Evolutionary conservation across 2,329 filamentous ascomycete genomes (phyloP).

Genomic region (Aspergillus puulaauensis): DNA sequence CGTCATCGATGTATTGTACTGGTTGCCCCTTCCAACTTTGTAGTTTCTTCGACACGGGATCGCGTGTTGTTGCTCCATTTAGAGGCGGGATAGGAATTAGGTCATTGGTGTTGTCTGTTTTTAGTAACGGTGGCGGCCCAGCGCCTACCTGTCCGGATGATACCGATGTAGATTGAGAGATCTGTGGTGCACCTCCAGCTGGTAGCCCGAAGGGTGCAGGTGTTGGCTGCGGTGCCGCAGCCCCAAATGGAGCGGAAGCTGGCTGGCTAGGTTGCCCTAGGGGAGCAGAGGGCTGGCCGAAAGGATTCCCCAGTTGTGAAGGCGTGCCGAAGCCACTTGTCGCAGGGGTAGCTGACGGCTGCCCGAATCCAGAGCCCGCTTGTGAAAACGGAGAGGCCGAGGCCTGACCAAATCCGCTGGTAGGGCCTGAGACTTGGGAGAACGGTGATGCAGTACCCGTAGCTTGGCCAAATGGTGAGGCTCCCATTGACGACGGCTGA

Average conservation of each 20-base stretch:
- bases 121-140: constrained; percentile 29
- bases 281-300: constrained; percentile 24
- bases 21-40: constrained; percentile 63
- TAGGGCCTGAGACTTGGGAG: constrained; percentile 37
- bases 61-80: constrained; percentile 35
- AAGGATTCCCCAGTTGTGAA: constrained; percentile 24
- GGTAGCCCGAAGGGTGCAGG: constrained; percentile 32
- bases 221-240: constrained; percentile 32
- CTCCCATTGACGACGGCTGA: constrained; percentile 23
- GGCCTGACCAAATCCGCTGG: constrained; percentile 28
- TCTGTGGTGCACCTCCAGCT: constrained; percentile 28
- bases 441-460: constrained; percentile 41
- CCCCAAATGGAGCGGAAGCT: constrained; percentile 30
- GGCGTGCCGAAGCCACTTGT: constrained; percentile 37
- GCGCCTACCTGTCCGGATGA: constrained; percentile 17
- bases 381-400: constrained; percentile 36
- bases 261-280: constrained; percentile 30
- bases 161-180: constrained; percentile 21
- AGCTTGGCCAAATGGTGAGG: constrained; percentile 38
- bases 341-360: constrained; percentile 21
- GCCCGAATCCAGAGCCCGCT: constrained; percentile 27
- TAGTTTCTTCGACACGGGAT: constrained; percentile 43
- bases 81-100: constrained; percentile 39
- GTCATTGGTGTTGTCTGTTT: constrained; percentile 25
- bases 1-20: constrained; percentile 58